These are phyloP conservation scores for Phytophthora podocarpi DNA, from an alignment of 352 stramenopile genomes.

Conservation along the genomic window DNA sequence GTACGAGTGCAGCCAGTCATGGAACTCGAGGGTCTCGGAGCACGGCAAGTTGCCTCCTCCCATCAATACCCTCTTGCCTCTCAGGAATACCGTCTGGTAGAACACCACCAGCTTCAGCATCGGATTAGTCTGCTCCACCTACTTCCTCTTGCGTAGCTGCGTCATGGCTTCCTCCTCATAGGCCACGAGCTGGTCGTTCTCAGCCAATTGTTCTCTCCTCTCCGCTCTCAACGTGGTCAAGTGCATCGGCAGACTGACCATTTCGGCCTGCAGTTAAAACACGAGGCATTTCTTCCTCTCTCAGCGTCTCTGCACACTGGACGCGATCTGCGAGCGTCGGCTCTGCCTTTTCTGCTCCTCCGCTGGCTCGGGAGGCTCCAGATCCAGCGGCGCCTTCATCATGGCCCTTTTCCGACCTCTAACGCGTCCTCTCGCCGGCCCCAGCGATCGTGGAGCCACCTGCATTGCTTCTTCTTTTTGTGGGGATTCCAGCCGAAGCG, in stretches of 20 bases:
- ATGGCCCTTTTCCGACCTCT: slow-evolving; percentile 11
- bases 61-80: slow-evolving; percentile 55
- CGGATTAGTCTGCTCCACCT: slow-evolving; percentile 57
- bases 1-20: slow-evolving; percentile 82
- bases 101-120: slow-evolving; percentile 73
- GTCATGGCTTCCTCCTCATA: slow-evolving; percentile 66
- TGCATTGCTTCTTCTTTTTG: too few relatives aligned
- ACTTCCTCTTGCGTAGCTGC: slow-evolving; percentile 63
- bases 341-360: slow-evolving; percentile 67
- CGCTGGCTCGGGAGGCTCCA: too few relatives aligned
- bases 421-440: slow-evolving; percentile 14
- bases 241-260: slow-evolving; percentile 44
- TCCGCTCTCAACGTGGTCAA: slow-evolving; percentile 47
- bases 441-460: too few relatives aligned
- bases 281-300: slow-evolving; percentile 72
- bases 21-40: slow-evolving; percentile 62
- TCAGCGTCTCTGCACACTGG: slow-evolving; percentile 64
- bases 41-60: slow-evolving; percentile 37
- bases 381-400: slow-evolving; percentile 31
- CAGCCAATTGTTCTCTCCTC: slow-evolving; percentile 42
- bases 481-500: too few relatives aligned
- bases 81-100: slow-evolving; percentile 63
- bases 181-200: slow-evolving; percentile 56
- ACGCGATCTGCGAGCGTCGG: slow-evolving; percentile 65
- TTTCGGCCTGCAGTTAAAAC: slow-evolving; percentile 50